A percentile compares a stretch with the other conserved stretches of the same genome.
phyloP scores from a whole-genome alignment of 2,329 filamentous ascomycete species.

The Plenodomus lindquistii region DNA sequence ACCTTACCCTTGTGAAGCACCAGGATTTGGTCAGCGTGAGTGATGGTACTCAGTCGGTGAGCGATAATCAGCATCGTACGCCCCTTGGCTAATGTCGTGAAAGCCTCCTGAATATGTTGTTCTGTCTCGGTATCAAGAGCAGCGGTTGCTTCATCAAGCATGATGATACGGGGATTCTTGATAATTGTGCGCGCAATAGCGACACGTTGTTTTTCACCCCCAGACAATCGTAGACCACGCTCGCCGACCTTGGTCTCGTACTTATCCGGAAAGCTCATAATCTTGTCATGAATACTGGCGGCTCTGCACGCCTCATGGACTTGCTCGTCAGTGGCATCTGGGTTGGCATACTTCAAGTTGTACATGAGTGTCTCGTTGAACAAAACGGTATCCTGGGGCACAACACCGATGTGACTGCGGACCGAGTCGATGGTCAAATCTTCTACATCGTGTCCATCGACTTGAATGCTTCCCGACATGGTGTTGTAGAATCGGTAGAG shows the following conservation, averaged over 20 bases:
- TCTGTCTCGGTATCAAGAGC: slow-evolving; percentile 91
- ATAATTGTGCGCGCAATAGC: slow-evolving; percentile 92
- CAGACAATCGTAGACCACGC: slow-evolving; percentile 81
- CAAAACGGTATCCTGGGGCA: slow-evolving; percentile 92
- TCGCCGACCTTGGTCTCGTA: slow-evolving; percentile 92
- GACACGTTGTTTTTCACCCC: slow-evolving; percentile 91
- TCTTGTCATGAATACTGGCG: slow-evolving; percentile 91
- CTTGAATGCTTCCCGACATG: slow-evolving; percentile 74
- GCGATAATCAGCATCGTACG: slow-evolving; percentile 96
- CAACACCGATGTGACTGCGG: slow-evolving; percentile 87
- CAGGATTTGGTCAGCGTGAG: slow-evolving; percentile 59
- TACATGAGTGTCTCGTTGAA: slow-evolving; percentile 97
- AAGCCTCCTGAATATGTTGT: slow-evolving; percentile 86
- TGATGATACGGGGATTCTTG: slow-evolving; percentile 88
- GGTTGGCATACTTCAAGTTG: slow-evolving; percentile 88
- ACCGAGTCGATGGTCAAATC: slow-evolving; percentile 93
- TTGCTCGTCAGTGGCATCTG: slow-evolving; percentile 76
- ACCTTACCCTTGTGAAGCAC: slow-evolving; percentile 59
- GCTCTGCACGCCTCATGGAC: slow-evolving; percentile 81
- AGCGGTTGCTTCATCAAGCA: slow-evolving; percentile 91
- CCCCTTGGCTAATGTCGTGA: slow-evolving; percentile 78
- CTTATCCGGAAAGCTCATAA: slow-evolving; percentile 82
- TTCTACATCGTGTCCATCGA: slow-evolving; percentile 84
- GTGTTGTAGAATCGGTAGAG: slow-evolving; percentile 97
- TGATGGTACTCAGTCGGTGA: slow-evolving; percentile 64